Percentiles rank a stretch among this genome's conserved stretches.
phyloP scores from a whole-genome alignment of 108 stramenopile genomes.

The Parietichytrium sp. region DNA sequence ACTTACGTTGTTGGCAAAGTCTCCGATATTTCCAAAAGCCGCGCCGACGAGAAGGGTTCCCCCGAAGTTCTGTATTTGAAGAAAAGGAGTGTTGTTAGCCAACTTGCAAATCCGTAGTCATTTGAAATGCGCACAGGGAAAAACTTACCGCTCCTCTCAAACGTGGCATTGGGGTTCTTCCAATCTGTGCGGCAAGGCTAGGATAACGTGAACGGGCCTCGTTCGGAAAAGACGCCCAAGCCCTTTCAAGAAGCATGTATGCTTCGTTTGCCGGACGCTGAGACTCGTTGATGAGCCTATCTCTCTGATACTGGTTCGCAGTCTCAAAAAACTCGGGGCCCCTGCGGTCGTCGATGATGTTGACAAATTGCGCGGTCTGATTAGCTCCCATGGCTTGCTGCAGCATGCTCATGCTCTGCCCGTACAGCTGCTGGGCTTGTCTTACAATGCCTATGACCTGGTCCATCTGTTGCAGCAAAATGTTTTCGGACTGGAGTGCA shows the following conservation, averaged over 20 bases:
- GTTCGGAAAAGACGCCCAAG: neutral
- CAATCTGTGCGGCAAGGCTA: neutral
- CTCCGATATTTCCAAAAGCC: conserved; percentile 22
- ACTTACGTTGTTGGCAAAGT: neutral
- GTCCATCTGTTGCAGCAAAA: neutral
- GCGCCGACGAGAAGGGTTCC: neutral
- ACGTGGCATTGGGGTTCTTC: neutral
- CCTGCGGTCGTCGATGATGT: neutral
- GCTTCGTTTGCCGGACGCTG: conserved; percentile 30
- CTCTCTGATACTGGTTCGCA: conserved; percentile 1
- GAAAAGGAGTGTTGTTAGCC: too few relatives aligned
- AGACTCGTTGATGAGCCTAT: neutral
- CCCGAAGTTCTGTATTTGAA: too few relatives aligned
- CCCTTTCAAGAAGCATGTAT: neutral
- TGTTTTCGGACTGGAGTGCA: neutral
- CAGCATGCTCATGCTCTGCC: conserved; percentile 13
- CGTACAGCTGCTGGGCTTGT: conserved; percentile 26
- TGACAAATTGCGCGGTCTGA: neutral
- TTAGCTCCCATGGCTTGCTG: neutral
- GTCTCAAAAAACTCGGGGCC: neutral
- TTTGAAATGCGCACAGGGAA: too few relatives aligned
- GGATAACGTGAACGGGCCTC: conserved; percentile 20
- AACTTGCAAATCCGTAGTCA: too few relatives aligned
- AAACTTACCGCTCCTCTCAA: neutral
- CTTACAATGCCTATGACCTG: neutral